These are phyloP conservation scores for Oryza longistaminata DNA, from an alignment of 176 grass and related monocot genomes.

Conservation along the genomic window DNA sequence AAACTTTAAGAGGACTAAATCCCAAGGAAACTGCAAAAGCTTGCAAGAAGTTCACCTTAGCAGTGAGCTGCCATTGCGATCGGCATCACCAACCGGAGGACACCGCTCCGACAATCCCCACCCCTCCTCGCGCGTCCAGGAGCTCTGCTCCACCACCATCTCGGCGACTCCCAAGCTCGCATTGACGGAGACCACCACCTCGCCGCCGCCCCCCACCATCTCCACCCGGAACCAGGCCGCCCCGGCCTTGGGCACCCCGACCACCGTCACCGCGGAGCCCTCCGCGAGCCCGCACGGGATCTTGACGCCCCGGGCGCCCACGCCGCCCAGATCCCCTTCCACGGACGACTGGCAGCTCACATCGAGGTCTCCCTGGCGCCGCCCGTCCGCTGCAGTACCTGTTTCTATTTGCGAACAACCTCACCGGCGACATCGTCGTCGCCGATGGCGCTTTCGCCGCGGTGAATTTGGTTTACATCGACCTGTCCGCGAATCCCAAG, in stretches of 20 bases:
- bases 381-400: too few relatives aligned
- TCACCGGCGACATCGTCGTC: too few relatives aligned
- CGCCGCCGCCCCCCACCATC: conserved; percentile 48
- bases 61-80: conserved; percentile 34
- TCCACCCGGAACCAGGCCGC: conserved; percentile 57
- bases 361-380: not conserved
- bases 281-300: conserved; percentile 73
- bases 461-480: too few relatives aligned
- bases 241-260: conserved; percentile 60
- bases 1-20: not conserved
- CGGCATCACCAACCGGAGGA: conserved; percentile 33
- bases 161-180: conserved; percentile 55
- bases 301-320: conserved; percentile 6
- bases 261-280: conserved; percentile 63
- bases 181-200: conserved; percentile 70
- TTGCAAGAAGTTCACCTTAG: conserved; percentile 42
- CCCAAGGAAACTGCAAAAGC: not conserved
- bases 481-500: too few relatives aligned
- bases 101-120: conserved; percentile 71
- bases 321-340: conserved; percentile 21
- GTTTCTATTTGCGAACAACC: too few relatives aligned
- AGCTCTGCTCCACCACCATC: conserved; percentile 64
- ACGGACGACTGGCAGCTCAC: conserved; percentile 47
- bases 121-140: conserved; percentile 48
- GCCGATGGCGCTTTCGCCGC: too few relatives aligned